A percentile compares a stretch with the other conserved stretches of the same genome.
Conservation (phyloP, 352 stramenopile genomes). For the Pythium dissotocum region DNA sequence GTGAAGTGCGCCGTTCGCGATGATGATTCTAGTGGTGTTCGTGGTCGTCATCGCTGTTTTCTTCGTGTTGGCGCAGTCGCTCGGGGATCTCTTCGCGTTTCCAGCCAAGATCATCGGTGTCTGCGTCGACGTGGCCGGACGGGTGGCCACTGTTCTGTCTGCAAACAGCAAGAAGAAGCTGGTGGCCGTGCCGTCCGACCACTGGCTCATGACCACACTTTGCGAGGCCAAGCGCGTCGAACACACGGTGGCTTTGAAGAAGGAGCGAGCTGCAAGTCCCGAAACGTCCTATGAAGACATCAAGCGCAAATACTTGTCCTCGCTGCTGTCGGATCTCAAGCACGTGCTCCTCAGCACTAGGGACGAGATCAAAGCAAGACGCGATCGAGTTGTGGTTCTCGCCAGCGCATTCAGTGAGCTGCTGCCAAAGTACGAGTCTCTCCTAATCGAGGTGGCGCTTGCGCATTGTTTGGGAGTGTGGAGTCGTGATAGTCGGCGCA, state of each 20-base stretch:
- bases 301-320: neutral
- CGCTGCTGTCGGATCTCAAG: neutral
- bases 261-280: neutral
- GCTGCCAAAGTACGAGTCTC: neutral
- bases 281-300: too few species aligned
- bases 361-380: neutral
- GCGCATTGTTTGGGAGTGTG: neutral
- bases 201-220: neutral
- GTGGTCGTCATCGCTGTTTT: too few species aligned
- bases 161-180: constrained; percentile 1
- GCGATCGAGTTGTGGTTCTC: neutral
- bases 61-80: too few species aligned
- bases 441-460: neutral
- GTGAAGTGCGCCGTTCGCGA: too few species aligned
- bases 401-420: neutral
- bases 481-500: neutral
- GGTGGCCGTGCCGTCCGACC: neutral
- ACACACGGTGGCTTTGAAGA: neutral
- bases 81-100: too few species aligned
- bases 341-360: neutral
- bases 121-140: too few species aligned
- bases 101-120: too few species aligned
- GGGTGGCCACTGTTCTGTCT: too few species aligned
- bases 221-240: neutral
- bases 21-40: too few species aligned